A percentile compares a stretch with the other conserved stretches of the same genome.
phyloP scores from a whole-genome alignment of 192 early-diverging fungal species.

The Diversispora epigaea region DNA sequence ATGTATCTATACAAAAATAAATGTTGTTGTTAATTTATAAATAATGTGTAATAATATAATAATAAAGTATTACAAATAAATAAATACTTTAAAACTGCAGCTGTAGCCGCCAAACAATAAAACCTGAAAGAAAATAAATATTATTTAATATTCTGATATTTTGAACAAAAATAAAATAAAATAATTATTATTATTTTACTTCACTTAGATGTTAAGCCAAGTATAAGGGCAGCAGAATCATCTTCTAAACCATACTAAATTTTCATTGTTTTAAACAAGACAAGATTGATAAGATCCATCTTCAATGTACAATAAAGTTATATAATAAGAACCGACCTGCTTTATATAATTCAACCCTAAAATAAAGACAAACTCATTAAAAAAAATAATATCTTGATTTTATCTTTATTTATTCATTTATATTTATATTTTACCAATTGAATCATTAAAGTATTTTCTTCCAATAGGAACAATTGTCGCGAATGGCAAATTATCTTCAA shows the following conservation, averaged over 20 bases:
- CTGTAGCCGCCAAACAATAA: slow-evolving; percentile 58
- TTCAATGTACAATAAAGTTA: slow-evolving; percentile 11
- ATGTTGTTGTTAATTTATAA: neutral
- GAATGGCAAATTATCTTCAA: slow-evolving; percentile 45
- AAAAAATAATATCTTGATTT: neutral
- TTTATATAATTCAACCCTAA: slow-evolving; percentile 32
- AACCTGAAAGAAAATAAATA: slow-evolving; percentile 33
- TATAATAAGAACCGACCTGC: neutral
- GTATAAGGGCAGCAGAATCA: slow-evolving; percentile 40
- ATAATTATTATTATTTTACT: neutral
- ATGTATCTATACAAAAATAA: slow-evolving; percentile 41
- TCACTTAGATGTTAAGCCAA: slow-evolving; percentile 52
- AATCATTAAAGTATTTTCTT: slow-evolving; percentile 61
- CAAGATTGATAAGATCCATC: neutral
- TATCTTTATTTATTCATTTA: slow-evolving; percentile 25
- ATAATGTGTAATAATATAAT: neutral
- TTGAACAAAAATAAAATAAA: neutral
- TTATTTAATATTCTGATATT: neutral
- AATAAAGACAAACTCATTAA: neutral
- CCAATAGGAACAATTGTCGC: slow-evolving; percentile 50
- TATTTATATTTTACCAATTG: slow-evolving; percentile 34
- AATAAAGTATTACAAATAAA: neutral
- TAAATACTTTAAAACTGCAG: slow-evolving; percentile 50
- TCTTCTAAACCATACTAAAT: slow-evolving; percentile 53
- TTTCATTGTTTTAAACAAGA: neutral